phyloP scores from a whole-genome alignment of 2,329 filamentous ascomycete genomes.

The Ascosphaera apis region DNA sequence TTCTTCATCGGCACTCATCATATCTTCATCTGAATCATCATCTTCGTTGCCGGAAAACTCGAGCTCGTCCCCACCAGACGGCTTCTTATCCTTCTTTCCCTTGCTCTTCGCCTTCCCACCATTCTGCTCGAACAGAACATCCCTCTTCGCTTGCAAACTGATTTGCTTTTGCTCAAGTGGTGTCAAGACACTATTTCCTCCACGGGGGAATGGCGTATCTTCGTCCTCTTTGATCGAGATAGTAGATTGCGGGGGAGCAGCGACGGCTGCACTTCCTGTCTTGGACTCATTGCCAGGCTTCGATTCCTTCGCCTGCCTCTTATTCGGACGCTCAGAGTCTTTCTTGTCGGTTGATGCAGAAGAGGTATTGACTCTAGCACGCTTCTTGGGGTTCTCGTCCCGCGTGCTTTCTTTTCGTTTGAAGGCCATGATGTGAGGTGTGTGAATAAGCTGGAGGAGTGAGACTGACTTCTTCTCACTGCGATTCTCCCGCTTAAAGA shows the following conservation, averaged over 20 bases:
- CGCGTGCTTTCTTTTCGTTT: constrained; percentile 22
- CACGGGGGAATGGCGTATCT: constrained; percentile 76
- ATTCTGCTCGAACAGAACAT: constrained; percentile 73
- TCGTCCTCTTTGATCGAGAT: constrained; percentile 38
- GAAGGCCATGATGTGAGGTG: background rate
- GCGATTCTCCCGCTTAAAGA: no score
- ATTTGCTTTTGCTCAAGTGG: constrained; percentile 94
- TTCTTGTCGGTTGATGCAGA: constrained; percentile 15
- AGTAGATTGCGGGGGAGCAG: background rate
- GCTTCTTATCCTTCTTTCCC: constrained; percentile 9
- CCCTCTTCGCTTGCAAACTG: constrained; percentile 71
- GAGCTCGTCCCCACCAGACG: background rate
- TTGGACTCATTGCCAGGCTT: constrained; percentile 4
- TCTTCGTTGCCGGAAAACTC: constrained; percentile 21
- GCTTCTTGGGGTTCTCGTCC: constrained; percentile 17
- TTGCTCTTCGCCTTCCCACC: constrained; percentile 29
- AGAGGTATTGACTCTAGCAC: constrained; percentile 16
- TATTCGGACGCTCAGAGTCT: constrained; percentile 8
- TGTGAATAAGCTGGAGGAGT: no score
- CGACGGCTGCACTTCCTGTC: background rate
- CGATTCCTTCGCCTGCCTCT: constrained; percentile 5
- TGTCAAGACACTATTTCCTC: constrained; percentile 72
- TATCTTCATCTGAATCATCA: constrained; percentile 31
- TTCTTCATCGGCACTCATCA: constrained; percentile 25
- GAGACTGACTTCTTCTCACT: no score